These are phyloP conservation scores for Gyromitra esculenta DNA, from an alignment of 2,329 filamentous ascomycete species.

Conservation along the genomic window DNA sequence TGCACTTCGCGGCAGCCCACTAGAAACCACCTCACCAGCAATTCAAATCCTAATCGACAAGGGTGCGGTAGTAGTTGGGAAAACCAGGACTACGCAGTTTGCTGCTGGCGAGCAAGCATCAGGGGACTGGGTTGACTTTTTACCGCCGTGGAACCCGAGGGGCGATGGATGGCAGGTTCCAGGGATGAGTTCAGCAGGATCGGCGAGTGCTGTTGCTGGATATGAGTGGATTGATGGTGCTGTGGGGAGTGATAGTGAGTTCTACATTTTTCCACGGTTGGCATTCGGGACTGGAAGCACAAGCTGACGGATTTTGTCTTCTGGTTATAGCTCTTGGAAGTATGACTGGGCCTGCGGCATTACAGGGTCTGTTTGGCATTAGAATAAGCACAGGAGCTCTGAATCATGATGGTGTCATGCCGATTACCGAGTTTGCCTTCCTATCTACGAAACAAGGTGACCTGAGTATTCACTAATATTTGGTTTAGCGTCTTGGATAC, in stretches of 20 bases:
- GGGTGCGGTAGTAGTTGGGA: constrained; percentile 69
- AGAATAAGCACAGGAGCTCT: constrained; percentile 50
- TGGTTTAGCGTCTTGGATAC: constrained; percentile 47
- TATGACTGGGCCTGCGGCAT: constrained; percentile 52
- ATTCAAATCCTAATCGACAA: constrained; percentile 69
- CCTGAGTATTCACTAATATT: not conserved
- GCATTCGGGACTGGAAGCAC: not conserved
- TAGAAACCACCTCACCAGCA: constrained; percentile 64
- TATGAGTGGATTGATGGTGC: constrained; percentile 58
- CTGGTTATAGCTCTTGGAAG: constrained; percentile 51
- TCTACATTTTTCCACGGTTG: not conserved
- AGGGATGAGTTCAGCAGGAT: constrained; percentile 57
- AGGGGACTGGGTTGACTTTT: constrained; percentile 58
- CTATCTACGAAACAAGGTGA: not conserved
- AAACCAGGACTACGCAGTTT: constrained; percentile 66
- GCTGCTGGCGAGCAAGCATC: constrained; percentile 59
- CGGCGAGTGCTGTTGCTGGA: constrained; percentile 57
- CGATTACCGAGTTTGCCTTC: constrained; percentile 45
- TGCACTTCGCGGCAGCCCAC: constrained; percentile 63
- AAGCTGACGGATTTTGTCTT: not conserved
- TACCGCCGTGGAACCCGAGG: constrained; percentile 59
- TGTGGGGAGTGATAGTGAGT: constrained; percentile 49
- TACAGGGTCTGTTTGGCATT: constrained; percentile 53
- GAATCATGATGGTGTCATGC: constrained; percentile 51
- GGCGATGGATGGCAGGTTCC: constrained; percentile 58